Evolutionary conservation across 2,329 filamentous ascomycete species (phyloP), one percentile per base, ranked within the genome.

Genomic region (Cladosporium oxysporum): DNA sequence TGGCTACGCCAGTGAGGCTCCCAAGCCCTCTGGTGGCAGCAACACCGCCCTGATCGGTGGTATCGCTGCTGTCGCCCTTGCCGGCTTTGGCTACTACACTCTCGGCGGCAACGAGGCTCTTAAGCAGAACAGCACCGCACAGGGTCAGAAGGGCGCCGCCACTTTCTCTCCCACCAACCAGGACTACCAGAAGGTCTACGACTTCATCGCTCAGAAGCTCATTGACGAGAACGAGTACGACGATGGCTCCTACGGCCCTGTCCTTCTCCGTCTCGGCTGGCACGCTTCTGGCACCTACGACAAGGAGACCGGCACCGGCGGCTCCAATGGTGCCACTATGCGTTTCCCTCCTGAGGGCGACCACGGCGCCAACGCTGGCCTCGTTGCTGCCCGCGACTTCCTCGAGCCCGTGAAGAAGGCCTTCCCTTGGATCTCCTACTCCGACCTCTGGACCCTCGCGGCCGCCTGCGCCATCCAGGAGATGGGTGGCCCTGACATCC

Each of bases 241-340:
- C 76, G 94, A 99, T 79, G 94, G 95, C 72, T 95, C 91, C 83
- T 98, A 96, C 78, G 94, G 93, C 66, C 95, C 94, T 31, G 93
- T 98, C 68, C 84, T 98, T 65, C 82, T 98, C 70, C 88, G 94
- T 75, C 87, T 98, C 72, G 94, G 92, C 68, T 98, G 95, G 94
- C 95, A 98, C 83, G 89, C 90, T 71, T 93, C 90, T 73, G 94
- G 94, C 73, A 99, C 94, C 73, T 98, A 90, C 76, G 94, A 98
- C 78, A 91, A 90, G 82, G 87, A 87, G 76, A 97, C 93, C 29
- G 86, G 87, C 70, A 98, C 94, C 55, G 95, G 94, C 74, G 94
- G 94, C 71, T 94, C 91, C 84, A 97, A 98, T 79, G 94, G 95
- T 71, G 94, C 94, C 66, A 97, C 93, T 71, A 98, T 98, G 95